phyloP scores from a whole-genome alignment of 768 basidiomycete genomes.

The Rhizopogon salebrosus region DNA sequence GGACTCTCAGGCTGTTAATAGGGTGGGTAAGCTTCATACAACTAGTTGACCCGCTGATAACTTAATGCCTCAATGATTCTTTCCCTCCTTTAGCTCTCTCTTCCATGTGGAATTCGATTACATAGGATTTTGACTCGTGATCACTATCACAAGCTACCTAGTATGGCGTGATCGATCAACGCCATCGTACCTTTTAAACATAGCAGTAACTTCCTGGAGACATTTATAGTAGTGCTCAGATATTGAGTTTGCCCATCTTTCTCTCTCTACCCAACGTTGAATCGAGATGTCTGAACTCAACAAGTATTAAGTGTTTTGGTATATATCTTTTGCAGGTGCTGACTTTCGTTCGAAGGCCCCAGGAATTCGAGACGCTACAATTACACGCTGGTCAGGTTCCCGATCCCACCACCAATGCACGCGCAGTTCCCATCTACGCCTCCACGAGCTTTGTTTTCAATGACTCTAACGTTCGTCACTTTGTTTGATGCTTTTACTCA shows the following conservation, averaged over 20 bases:
- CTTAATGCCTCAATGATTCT: too few species aligned
- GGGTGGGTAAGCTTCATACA: too few species aligned
- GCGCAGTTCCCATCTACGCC: conserved; percentile 62
- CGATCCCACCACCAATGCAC: conserved; percentile 50
- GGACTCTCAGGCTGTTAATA: too few species aligned
- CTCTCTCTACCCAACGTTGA: background rate
- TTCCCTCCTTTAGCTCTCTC: too few species aligned
- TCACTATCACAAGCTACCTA: too few species aligned
- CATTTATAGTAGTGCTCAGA: background rate
- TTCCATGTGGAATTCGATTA: too few species aligned
- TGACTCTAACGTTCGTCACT: conserved; percentile 36
- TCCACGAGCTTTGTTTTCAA: conserved; percentile 54
- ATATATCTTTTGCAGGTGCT: background rate
- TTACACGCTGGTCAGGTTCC: conserved; percentile 55
- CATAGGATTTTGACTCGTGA: too few species aligned
- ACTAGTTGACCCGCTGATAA: too few species aligned
- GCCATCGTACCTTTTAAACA: too few species aligned
- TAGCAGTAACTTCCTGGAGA: too few species aligned
- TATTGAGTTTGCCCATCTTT: background rate
- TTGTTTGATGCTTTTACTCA: background rate
- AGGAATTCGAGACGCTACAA: conserved; percentile 60
- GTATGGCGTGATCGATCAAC: too few species aligned
- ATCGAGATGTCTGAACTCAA: conserved; percentile 17
- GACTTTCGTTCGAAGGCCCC: conserved; percentile 19
- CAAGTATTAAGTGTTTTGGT: conserved; percentile 11